These are phyloP conservation scores for Dipteronia sinensis DNA, from an alignment of 345 rosid genomes.

Conservation along the genomic window DNA sequence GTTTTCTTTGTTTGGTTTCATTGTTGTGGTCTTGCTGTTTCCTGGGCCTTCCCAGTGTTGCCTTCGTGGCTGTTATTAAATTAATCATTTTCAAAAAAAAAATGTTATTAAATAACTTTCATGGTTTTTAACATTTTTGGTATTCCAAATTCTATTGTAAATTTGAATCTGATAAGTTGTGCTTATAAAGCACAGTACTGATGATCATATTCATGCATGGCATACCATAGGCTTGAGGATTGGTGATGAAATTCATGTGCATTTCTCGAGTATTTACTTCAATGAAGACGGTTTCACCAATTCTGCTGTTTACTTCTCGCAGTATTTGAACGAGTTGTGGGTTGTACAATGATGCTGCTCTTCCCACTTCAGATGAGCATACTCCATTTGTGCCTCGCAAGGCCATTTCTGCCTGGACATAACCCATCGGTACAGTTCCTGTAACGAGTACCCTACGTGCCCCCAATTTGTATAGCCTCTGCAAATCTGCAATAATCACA, in stretches of 20 bases:
- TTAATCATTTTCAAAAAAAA: no score
- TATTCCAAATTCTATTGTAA: background rate
- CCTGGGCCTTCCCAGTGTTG: no score
- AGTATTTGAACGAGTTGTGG: no score
- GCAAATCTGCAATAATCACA: background rate
- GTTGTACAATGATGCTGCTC: conserved; percentile 39
- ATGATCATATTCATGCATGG: background rate
- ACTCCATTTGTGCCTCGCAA: conserved; percentile 31
- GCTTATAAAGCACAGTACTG: background rate
- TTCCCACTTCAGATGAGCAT: conserved; percentile 40
- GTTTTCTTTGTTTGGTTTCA: no score
- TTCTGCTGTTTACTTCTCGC: conserved; percentile 23
- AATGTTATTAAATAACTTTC: no score
- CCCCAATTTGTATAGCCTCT: conserved; percentile 41
- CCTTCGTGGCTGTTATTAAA: no score
- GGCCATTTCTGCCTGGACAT: conserved; percentile 49
- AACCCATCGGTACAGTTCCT: conserved; percentile 52
- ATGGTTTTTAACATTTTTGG: no score
- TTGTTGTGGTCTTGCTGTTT: no score
- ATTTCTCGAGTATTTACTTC: conserved; percentile 34
- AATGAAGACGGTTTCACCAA: conserved; percentile 31
- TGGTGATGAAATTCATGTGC: conserved; percentile 36
- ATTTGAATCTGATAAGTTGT: background rate
- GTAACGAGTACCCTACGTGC: conserved; percentile 46
- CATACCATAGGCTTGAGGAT: conserved; percentile 49